phyloP scores from a whole-genome alignment of 441 rosid genomes.

The Croton setiger region DNA sequence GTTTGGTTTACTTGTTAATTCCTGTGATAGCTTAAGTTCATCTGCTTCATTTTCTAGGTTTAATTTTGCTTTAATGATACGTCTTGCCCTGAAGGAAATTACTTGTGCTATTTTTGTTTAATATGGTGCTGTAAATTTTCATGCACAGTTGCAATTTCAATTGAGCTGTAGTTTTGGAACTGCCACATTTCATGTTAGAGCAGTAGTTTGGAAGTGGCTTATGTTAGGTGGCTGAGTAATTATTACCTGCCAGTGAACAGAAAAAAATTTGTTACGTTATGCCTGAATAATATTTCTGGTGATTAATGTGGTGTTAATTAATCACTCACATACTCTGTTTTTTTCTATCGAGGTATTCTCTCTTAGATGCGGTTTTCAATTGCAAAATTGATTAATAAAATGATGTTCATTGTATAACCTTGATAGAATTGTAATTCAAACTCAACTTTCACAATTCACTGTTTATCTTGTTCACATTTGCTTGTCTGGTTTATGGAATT shows the following conservation, averaged over 20 bases:
- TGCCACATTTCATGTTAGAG: not conserved
- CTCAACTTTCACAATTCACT: not conserved
- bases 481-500: slow-evolving; percentile 8
- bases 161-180: not conserved
- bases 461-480: not conserved
- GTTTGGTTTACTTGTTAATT: not conserved
- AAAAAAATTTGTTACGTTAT: not conserved
- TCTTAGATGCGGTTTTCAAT: not conserved
- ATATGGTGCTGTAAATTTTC: not conserved
- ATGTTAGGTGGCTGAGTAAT: slow-evolving; percentile 1
- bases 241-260: not conserved
- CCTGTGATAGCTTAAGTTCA: not conserved
- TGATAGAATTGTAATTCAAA: not conserved
- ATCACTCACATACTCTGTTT: not conserved
- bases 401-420: not conserved
- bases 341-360: too few relatives aligned
- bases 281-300: not conserved
- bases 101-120: not conserved
- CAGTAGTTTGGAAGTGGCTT: not conserved
- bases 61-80: not conserved
- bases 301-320: not conserved
- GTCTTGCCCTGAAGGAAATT: slow-evolving; percentile 1
- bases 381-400: not conserved
- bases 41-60: not conserved
- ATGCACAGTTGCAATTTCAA: not conserved